Base-by-base conservation (phyloP, 805 yeast species). In the Metschnikowia anglica region DNA sequence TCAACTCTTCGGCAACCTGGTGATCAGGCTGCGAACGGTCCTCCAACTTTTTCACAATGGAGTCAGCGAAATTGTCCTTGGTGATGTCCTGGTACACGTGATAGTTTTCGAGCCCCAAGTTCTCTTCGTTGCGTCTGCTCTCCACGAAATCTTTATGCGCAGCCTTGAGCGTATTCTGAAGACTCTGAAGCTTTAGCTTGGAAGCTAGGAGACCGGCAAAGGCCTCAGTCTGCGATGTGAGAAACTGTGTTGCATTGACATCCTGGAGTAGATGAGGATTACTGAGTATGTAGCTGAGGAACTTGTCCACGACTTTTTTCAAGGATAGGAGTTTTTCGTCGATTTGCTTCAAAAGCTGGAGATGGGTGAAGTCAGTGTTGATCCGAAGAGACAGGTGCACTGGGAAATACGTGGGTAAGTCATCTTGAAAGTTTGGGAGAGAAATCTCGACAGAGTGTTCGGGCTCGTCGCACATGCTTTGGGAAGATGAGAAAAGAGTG, bases 321-420 rank as follows among this genome's bases (percentile, higher is more conserved):
- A 44, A 20, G 11, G 40, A 20, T 16, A 10, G 26, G 23, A 51
- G 37, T 36, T 36, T 32, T 29, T 45, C 53, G 39, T 51, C 53
- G 20, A 51, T 47, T 29, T 36, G 40, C 25, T 44, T 28, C 18
- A 41, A 33, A 10, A 36, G 45, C n/a, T 31, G 34, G n/a, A 43
- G 26, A 6, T 46, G 40, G 18, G 47, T 30, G 33, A 36, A 48
- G 25, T 53, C 56, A 1, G 50, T 47, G 16, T 41, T 43, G 27
- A 51, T 41, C 3, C 52, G 39, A 24, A 51, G 32, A 16, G 37
- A 29, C 47, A 33, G 49, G 26, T 53, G 50, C 13, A 47, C 40
- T 9, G 56, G 56, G 34, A 51, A 47, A 38, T 53, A 53, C 25
- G 23, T 11, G 12, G 53, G 53, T 21, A 43, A 24, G n/a, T 27